Evolutionary conservation across 1,284 basidiomycete species (phyloP), one percentile per base, ranked within the genome.

Genomic region (Rhodotorula mucilaginosa): DNA sequence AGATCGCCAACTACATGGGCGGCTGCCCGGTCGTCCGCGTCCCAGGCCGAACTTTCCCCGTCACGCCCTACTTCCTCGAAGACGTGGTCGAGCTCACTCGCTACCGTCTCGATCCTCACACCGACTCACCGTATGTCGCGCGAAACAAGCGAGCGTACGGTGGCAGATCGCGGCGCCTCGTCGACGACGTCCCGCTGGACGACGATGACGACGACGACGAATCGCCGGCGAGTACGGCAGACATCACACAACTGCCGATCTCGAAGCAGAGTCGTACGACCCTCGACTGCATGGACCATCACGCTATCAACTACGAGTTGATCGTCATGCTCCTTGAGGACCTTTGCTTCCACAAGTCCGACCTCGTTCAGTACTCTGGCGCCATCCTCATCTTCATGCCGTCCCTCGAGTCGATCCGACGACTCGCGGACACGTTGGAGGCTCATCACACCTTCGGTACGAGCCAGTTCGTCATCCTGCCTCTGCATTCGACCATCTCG

Each of bases 41-140:
- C 23, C 96, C 96, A 13, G 97, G 97, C 3, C 87, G 97, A n/a
- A 98, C 95, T 0, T 99, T 93, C 84, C 96, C 97, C 15, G 97
- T 99, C 18, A 88, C 92, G 61, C 86, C 91, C 26, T 85, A 87
- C 61, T 99, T 88, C 79, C 84, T 99, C 15, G 97, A 99, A 81
- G 97, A 99, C 81, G 94, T 92, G 0, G 86, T 99, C 39, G 90
- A 99, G 81, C 84, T 87, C 69, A 88, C 90, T 18, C 84, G 87
- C n/a, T 99, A 95, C 90, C 85, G 87, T 29, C 87, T 99, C 71
- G 80, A 81, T 66, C 68, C n/a, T 89, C 92, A 77, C 56, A 72
- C 76, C 7, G 87, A 85, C 62, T 97, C 95, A 0, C 90, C 88
- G 1, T 98, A 95, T 81, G 93, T 80, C 46, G 74, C 74, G 0